phyloP scores from a whole-genome alignment of 768 basidiomycete species.

The Russula sp. region DNA sequence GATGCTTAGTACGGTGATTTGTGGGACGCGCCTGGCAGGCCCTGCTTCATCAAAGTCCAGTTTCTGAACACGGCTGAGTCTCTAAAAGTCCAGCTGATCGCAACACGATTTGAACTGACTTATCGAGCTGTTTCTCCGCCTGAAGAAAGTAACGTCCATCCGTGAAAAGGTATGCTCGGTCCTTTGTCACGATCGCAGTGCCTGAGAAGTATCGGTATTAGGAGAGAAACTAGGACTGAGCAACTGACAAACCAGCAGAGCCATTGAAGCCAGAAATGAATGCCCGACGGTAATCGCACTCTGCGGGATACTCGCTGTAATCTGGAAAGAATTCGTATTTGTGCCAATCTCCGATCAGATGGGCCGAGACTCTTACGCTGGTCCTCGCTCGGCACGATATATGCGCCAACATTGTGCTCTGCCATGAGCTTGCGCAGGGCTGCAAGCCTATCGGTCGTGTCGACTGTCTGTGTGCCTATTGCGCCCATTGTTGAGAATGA shows the following conservation, averaged over 20 bases:
- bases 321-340: constrained; percentile 46
- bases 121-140: constrained; percentile 83
- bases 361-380: constrained; percentile 58
- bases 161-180: constrained; percentile 82
- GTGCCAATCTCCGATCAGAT: constrained; percentile 9
- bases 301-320: constrained; percentile 84
- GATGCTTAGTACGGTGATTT: constrained; percentile 22
- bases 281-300: constrained; percentile 77
- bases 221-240: neutral
- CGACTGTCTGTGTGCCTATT: constrained; percentile 44
- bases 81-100: neutral
- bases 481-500: constrained; percentile 40
- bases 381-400: constrained; percentile 89
- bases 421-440: constrained; percentile 71
- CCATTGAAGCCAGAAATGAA: constrained; percentile 95
- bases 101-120: constrained; percentile 44
- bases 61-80: constrained; percentile 47
- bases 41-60: constrained; percentile 94
- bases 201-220: constrained; percentile 41
- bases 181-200: constrained; percentile 68
- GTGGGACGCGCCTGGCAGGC: constrained; percentile 61
- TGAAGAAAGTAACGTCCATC: constrained; percentile 96
- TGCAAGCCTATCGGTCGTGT: constrained; percentile 62
- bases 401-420: constrained; percentile 58
- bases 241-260: constrained; percentile 69